These are phyloP conservation scores for Penicillium brevicompactum DNA, from an alignment of 2,329 filamentous ascomycete species.

Conservation along the genomic window DNA sequence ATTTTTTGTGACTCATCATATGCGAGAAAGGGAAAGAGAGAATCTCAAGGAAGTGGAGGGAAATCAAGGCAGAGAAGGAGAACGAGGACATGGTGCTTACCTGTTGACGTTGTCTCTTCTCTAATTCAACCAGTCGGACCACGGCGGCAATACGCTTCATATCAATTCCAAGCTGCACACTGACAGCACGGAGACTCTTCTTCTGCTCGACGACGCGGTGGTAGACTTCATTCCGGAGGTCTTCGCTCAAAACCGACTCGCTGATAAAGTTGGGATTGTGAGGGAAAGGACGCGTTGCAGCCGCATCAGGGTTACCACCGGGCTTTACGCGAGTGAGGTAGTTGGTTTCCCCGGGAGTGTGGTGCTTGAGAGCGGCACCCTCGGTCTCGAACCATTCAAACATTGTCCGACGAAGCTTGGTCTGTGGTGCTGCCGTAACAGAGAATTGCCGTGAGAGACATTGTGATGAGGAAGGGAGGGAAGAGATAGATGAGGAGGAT, in stretches of 20 bases:
- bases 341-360: slow-evolving; percentile 35
- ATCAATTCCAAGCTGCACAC: slow-evolving; percentile 75
- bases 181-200: slow-evolving; percentile 73
- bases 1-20: slow-evolving; percentile 74
- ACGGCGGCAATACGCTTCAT: slow-evolving; percentile 84
- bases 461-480: slow-evolving; percentile 23
- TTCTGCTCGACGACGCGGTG: slow-evolving; percentile 65
- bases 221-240: slow-evolving; percentile 74
- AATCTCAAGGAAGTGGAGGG: slow-evolving; percentile 1
- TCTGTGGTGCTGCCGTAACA: slow-evolving; percentile 40
- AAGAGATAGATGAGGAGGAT: slow-evolving; percentile 27
- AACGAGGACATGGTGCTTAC: slow-evolving; percentile 63
- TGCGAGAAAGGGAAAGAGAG: slow-evolving; percentile 11
- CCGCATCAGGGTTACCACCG: neutral
- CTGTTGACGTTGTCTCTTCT: slow-evolving; percentile 74
- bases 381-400: slow-evolving; percentile 58
- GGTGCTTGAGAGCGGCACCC: slow-evolving; percentile 34
- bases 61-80: slow-evolving; percentile 1
- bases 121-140: slow-evolving; percentile 80
- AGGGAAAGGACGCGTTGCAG: slow-evolving; percentile 65
- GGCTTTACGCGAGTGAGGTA: slow-evolving; percentile 27
- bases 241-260: slow-evolving; percentile 72
- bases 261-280: slow-evolving; percentile 71
- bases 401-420: slow-evolving; percentile 57
- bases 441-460: slow-evolving; percentile 34